A percentile compares a stretch with the other conserved stretches of the same genome.
Evolutionary conservation across 805 yeast species (phyloP).

Genomic region (Saccharomyces cerevisiae): DNA sequence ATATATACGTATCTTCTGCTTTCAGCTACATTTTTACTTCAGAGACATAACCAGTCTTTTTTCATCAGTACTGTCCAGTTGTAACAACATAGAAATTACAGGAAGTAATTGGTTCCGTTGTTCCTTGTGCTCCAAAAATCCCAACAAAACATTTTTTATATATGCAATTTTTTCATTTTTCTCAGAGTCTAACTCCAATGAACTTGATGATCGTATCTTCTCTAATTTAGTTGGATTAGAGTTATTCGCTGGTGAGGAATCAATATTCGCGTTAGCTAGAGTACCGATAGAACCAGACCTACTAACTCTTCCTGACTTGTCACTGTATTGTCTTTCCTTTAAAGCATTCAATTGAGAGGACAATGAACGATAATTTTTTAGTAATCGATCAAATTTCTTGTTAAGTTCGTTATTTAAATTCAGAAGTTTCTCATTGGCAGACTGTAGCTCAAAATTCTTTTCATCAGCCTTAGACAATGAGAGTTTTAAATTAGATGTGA

Average conservation of each 20-base stretch:
- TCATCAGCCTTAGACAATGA: constrained; percentile 45
- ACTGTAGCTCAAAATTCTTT: constrained; percentile 49
- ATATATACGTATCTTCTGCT: neutral
- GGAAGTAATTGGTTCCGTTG: constrained; percentile 81
- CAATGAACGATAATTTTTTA: constrained; percentile 61
- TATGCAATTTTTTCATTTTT: constrained; percentile 54
- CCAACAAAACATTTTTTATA: constrained; percentile 80
- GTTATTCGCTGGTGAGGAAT: neutral
- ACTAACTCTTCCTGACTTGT: constrained; percentile 25
- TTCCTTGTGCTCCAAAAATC: constrained; percentile 87
- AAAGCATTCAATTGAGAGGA: constrained; percentile 48
- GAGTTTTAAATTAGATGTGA: constrained; percentile 38
- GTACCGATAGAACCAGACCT: constrained; percentile 34
- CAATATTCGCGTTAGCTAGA: constrained; percentile 8
- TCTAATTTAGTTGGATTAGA: neutral
- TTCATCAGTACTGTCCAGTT: constrained; percentile 64
- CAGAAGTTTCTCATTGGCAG: constrained; percentile 44
- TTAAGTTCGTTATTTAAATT: constrained; percentile 58
- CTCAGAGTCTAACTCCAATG: constrained; percentile 15
- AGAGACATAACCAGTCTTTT: constrained; percentile 54
- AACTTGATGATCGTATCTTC: neutral
- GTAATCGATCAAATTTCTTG: constrained; percentile 56
- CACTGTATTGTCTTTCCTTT: constrained; percentile 27
- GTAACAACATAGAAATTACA: constrained; percentile 68
- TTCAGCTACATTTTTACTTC: constrained; percentile 11